Evolutionary conservation across 1,284 basidiomycete genomes (phyloP), one percentile per base, ranked within the genome.

Genomic region (Leccinum holopus): DNA sequence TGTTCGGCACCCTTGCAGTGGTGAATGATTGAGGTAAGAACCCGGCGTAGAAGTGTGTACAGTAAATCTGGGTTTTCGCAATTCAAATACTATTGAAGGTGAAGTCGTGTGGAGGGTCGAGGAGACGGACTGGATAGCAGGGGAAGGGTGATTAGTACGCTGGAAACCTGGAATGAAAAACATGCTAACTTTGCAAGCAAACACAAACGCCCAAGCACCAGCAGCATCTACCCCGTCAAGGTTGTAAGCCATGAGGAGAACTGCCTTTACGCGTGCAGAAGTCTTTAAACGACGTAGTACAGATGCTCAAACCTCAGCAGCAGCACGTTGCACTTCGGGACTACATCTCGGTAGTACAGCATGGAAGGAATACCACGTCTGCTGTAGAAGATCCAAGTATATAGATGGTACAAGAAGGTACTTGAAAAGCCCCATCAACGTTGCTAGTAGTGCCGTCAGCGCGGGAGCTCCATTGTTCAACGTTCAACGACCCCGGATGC

Each of bases 101-200:
- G 91, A 84, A 49, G 86, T 83, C 0, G 92, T 93, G 71, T 95
- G 93, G 32, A 96, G 78, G 3, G 90, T 90, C 73, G 88, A 86
- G 5, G 89, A 87, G 57, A 91, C 83, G 61, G 88, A 86, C 90
- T 92, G 66, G 60, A n/a, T 33, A 8, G 25, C 3, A 55, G 2
- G 2, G 1, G 21, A 61, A 35, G 18, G 18, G 54, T 4, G 53
- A 59, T 67, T 53, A 64, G 63, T 25, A 61, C 9, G 55, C 35
- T 9, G 18, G 11, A 55, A 56, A 8, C 1, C 37, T 55, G 51
- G 51, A 58, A 60, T 55, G 55, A 8, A 39, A 53, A 5, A 57
- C 5, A 21, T 10, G 74, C 80, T 18, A 58, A 91, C 91, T 79
- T 91, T 89, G 80, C 87, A 90, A 4, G 89, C 86, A 65, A 81